These are phyloP conservation scores for Russula dissimulans DNA, from an alignment of 768 basidiomycete genomes.

Conservation along the genomic window DNA sequence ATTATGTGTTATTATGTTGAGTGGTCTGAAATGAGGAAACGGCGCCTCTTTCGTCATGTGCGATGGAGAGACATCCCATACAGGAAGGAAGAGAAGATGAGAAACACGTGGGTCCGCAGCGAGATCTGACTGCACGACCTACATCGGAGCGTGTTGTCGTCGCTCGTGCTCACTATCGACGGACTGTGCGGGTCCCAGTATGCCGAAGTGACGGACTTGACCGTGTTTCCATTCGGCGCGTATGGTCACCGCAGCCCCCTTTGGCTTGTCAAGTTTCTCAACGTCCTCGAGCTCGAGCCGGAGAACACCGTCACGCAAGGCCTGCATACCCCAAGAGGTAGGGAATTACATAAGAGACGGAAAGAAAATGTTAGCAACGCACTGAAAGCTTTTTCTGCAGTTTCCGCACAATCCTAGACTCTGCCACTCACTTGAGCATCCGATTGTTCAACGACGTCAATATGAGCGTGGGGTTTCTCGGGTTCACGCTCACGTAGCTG, in stretches of 20 bases:
- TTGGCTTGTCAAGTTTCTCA: constrained; percentile 40
- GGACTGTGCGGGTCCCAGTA: constrained; percentile 82
- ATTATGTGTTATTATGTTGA: constrained; percentile 54
- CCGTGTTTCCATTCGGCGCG: constrained; percentile 61
- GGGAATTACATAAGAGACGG: constrained; percentile 21
- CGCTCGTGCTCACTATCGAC: constrained; percentile 74
- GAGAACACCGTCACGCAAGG: constrained; percentile 15
- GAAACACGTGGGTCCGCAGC: neutral
- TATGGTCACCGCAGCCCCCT: constrained; percentile 44
- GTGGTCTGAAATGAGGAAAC: constrained; percentile 58
- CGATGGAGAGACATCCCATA: constrained; percentile 57
- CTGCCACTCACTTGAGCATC: constrained; percentile 57
- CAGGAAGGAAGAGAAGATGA: neutral
- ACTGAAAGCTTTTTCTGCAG: constrained; percentile 35
- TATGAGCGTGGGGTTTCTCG: constrained; percentile 52
- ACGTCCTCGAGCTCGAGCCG: constrained; percentile 37
- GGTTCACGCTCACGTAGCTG: constrained; percentile 74
- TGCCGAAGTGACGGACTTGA: constrained; percentile 69
- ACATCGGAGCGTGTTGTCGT: constrained; percentile 72
- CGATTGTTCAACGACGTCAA: constrained; percentile 73
- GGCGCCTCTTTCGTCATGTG: constrained; percentile 36
- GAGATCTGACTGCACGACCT: constrained; percentile 23
- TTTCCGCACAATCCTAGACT: constrained; percentile 71
- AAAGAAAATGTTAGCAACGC: constrained; percentile 19
- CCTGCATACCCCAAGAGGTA: constrained; percentile 6